Evolutionary conservation across 2,329 filamentous ascomycete genomes (phyloP).

Genomic region (Nothopassalora personata): DNA sequence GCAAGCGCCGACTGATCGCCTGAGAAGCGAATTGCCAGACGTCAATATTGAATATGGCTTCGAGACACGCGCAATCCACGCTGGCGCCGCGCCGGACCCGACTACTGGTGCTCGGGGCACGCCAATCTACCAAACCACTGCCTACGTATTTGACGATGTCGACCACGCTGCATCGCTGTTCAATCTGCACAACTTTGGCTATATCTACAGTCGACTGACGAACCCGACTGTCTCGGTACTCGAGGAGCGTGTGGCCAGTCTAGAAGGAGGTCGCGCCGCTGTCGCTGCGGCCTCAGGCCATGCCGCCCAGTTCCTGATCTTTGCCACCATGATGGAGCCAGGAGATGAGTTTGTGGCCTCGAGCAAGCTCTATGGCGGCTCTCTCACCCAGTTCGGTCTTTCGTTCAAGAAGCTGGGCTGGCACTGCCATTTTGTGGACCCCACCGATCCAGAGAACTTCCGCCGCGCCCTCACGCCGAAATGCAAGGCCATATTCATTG

Average conservation of each 20-base stretch:
- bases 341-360: constrained; percentile 16
- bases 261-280: constrained; percentile 15
- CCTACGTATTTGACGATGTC: constrained; percentile 16
- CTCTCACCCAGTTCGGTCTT: constrained; percentile 14
- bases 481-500: constrained; percentile 15
- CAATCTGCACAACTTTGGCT: constrained; percentile 17
- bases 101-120: constrained; percentile 15
- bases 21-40: constrained; percentile 1
- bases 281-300: constrained; percentile 15
- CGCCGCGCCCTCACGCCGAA: constrained; percentile 14
- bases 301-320: constrained; percentile 14
- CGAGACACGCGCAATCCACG: constrained; percentile 13
- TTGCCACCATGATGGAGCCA: constrained; percentile 14
- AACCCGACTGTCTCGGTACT: constrained; percentile 17
- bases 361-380: constrained; percentile 15
- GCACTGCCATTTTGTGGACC: constrained; percentile 15
- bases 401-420: constrained; percentile 18
- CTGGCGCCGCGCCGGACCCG: constrained; percentile 12
- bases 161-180: constrained; percentile 15
- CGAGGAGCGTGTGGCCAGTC: constrained; percentile 15
- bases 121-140: constrained; percentile 15
- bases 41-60: constrained; percentile 16
- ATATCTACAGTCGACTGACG: constrained; percentile 13
- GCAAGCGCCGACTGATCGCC: constrained; percentile 11
- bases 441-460: constrained; percentile 15